Percentiles rank a stretch among this genome's conserved stretches.
Conservation (phyloP, 2,329 filamentous ascomycete genomes). For the Stagonosporopsis cucurbitacearum region DNA sequence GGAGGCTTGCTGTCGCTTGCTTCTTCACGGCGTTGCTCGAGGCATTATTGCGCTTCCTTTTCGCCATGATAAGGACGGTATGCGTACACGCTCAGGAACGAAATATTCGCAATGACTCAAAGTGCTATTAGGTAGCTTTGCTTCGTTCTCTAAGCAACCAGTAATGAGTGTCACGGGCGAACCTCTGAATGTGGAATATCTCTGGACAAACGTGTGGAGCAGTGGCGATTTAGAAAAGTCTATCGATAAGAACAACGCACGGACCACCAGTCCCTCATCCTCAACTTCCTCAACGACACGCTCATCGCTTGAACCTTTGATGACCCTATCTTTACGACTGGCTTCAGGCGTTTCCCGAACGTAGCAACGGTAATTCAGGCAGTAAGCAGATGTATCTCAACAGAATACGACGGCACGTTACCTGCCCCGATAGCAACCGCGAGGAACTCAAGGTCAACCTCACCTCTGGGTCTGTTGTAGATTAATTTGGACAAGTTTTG, state of each 20-base stretch:
- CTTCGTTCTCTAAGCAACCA: background rate
- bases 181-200: background rate
- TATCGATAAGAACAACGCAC: constrained; percentile 12
- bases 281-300: background rate
- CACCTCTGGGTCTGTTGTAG: background rate
- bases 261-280: background rate
- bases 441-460: background rate
- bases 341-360: background rate
- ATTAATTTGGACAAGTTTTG: background rate
- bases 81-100: background rate
- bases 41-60: constrained; percentile 37
- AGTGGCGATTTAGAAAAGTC: constrained; percentile 17
- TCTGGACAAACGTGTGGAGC: constrained; percentile 9
- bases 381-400: background rate
- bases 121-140: background rate
- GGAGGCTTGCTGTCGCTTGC: constrained; percentile 27
- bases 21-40: constrained; percentile 32
- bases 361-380: background rate
- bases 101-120: background rate
- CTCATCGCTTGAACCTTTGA: background rate
- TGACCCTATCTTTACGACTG: background rate
- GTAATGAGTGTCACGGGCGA: background rate
- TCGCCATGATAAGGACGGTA: constrained; percentile 27
- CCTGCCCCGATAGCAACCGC: too few species aligned
- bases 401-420: too few species aligned